Percentiles rank a stretch among this genome's conserved stretches.
These are phyloP conservation scores for Nakataea oryzae DNA, from an alignment of 2,329 filamentous ascomycete species.

Conservation along the genomic window DNA sequence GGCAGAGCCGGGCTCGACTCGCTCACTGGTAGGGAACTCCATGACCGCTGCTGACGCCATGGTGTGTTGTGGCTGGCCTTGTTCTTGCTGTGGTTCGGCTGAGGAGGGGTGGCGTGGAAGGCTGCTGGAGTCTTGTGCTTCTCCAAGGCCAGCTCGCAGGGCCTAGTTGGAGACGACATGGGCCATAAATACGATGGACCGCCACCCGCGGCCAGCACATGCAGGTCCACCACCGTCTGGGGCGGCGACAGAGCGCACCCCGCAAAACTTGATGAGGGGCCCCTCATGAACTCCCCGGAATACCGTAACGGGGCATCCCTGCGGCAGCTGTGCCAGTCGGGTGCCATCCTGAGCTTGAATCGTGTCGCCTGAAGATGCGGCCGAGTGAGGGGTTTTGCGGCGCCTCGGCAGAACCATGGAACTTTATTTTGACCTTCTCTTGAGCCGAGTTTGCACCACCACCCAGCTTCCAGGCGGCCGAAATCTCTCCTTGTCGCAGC, in stretches of 20 bases:
- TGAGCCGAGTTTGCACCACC: not conserved
- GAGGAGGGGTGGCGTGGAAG: too few species aligned
- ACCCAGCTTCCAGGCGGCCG: too few species aligned
- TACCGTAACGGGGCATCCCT: too few species aligned
- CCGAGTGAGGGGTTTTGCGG: too few species aligned
- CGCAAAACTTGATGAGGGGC: too few species aligned
- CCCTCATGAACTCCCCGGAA: not conserved
- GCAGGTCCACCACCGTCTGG: too few species aligned
- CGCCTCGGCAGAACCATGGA: not conserved
- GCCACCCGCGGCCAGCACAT: too few species aligned
- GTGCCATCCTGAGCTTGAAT: not conserved
- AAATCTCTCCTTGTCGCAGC: too few species aligned
- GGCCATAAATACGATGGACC: not conserved
- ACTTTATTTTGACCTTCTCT: not conserved
- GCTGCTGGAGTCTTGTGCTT: not conserved
- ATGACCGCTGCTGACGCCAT: not conserved
- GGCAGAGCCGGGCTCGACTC: conserved; percentile 35
- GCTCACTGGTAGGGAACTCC: conserved; percentile 2
- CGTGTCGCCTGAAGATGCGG: too few species aligned
- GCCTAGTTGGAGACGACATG: too few species aligned
- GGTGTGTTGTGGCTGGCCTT: not conserved
- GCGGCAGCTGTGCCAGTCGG: not conserved
- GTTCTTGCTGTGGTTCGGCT: not conserved
- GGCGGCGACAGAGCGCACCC: too few species aligned
- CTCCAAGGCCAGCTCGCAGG: not conserved